phyloP scores from a whole-genome alignment of 495 filamentous ascomycete species.

The Physcia stellaris region DNA sequence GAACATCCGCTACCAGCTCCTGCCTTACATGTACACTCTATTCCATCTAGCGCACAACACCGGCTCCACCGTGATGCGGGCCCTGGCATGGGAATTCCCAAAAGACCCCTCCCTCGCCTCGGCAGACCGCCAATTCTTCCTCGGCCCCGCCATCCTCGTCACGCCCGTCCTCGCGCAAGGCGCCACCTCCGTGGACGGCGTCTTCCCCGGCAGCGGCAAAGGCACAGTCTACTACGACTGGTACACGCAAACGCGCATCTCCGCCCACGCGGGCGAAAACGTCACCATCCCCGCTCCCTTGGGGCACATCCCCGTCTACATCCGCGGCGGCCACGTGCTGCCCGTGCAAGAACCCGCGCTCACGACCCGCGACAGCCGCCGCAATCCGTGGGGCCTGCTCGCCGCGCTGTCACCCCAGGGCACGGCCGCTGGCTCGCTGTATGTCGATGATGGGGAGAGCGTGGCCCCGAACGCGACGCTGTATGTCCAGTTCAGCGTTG shows the following conservation, averaged over 20 bases:
- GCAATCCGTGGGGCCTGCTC: constrained; percentile 57
- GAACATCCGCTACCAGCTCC: constrained; percentile 55
- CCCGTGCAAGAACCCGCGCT: constrained; percentile 58
- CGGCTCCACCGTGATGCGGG: constrained; percentile 67
- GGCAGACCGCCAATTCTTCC: constrained; percentile 63
- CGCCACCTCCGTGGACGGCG: constrained; percentile 51
- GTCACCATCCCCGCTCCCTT: constrained; percentile 62
- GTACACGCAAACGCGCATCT: constrained; percentile 48
- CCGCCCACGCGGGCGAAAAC: constrained; percentile 45
- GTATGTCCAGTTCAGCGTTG: constrained; percentile 43
- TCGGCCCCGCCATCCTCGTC: constrained; percentile 58
- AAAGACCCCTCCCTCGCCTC: constrained; percentile 55
- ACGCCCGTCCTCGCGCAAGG: constrained; percentile 57
- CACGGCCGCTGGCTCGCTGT: constrained; percentile 50
- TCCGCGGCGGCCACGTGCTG: constrained; percentile 57
- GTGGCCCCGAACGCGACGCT: constrained; percentile 41
- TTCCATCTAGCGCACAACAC: constrained; percentile 55
- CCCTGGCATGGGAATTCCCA: constrained; percentile 74
- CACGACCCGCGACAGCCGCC: constrained; percentile 50
- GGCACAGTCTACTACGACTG: constrained; percentile 72
- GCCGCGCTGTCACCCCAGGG: constrained; percentile 45
- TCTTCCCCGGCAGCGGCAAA: constrained; percentile 58
- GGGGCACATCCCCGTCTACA: constrained; percentile 64
- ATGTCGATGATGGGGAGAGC: constrained; percentile 77
- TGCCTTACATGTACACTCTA: constrained; percentile 75